Evolutionary conservation across 192 early-diverging fungal genomes (phyloP).

Genomic region (Haplosporangium gracile): DNA sequence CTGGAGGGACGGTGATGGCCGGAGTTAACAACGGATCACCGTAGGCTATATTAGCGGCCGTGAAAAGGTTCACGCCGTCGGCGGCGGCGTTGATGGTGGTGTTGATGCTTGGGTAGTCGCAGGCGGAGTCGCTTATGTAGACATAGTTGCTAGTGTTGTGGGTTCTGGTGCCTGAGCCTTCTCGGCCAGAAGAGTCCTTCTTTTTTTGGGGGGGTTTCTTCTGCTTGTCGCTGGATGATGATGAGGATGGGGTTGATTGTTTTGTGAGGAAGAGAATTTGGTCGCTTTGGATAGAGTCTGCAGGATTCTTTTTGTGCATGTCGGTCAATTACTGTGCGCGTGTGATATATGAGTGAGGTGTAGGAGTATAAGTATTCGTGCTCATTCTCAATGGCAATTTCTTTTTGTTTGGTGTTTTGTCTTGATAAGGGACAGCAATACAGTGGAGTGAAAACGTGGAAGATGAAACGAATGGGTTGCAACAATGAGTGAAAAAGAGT

Average conservation of each 20-base stretch:
- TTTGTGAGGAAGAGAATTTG: not conserved
- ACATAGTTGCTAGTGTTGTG: not conserved
- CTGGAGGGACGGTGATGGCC: not conserved
- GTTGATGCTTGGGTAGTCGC: not conserved
- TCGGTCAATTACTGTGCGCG: not conserved
- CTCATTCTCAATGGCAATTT: no score
- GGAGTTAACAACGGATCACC: not conserved
- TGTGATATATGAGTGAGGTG: no score
- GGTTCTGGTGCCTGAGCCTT: not conserved
- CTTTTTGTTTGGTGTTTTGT: no score
- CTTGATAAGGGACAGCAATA: not conserved
- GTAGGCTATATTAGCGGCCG: not conserved
- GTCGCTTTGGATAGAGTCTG: not conserved
- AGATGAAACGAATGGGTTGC: not conserved
- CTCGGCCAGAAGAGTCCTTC: no score
- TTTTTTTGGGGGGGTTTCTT: not conserved
- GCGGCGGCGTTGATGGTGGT: not conserved
- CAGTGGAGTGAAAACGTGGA: not conserved
- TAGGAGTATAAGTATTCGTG: no score
- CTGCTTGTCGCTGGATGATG: not conserved
- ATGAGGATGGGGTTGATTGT: not conserved
- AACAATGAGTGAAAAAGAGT: not conserved
- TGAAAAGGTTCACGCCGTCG: not conserved
- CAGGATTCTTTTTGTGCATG: slow-evolving; percentile 1
- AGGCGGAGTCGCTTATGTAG: not conserved